These are phyloP conservation scores for Asterionellopsis glacialis DNA, from an alignment of 108 stramenopile genomes.

Conservation along the genomic window DNA sequence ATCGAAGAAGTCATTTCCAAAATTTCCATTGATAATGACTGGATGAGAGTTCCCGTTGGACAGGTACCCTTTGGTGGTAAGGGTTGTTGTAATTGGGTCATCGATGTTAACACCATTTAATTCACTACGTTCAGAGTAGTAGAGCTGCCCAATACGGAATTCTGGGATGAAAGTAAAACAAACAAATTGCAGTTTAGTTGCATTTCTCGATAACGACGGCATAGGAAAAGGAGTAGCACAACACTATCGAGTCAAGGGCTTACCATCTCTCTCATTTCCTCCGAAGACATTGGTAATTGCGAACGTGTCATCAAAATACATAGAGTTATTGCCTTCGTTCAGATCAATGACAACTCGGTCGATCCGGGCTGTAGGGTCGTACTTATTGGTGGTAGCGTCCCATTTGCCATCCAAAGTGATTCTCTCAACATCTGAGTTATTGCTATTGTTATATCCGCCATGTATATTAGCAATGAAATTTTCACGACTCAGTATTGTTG, in stretches of 20 bases:
- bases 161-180: neutral
- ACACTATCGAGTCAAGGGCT: neutral
- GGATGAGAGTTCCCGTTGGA: constrained; percentile 26
- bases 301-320: constrained; percentile 38
- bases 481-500: too few relatives aligned
- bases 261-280: neutral
- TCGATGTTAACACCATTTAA: constrained; percentile 3
- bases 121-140: constrained; percentile 20
- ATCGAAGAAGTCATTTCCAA: too few relatives aligned
- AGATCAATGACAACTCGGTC: too few relatives aligned
- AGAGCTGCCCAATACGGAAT: constrained; percentile 23
- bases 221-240: too few relatives aligned
- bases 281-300: constrained; percentile 3
- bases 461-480: too few relatives aligned
- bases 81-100: constrained; percentile 27
- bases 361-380: too few relatives aligned
- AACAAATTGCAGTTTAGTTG: neutral
- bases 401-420: too few relatives aligned
- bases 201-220: too few relatives aligned
- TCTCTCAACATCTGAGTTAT: too few relatives aligned
- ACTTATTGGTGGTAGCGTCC: too few relatives aligned
- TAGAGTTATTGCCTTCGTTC: constrained; percentile 22
- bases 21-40: constrained; percentile 18
- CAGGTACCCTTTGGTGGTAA: constrained; percentile 33
- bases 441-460: too few relatives aligned